Evolutionary conservation across 2,329 filamentous ascomycete genomes (phyloP).

Genomic region (Neofusicoccum parvum): DNA sequence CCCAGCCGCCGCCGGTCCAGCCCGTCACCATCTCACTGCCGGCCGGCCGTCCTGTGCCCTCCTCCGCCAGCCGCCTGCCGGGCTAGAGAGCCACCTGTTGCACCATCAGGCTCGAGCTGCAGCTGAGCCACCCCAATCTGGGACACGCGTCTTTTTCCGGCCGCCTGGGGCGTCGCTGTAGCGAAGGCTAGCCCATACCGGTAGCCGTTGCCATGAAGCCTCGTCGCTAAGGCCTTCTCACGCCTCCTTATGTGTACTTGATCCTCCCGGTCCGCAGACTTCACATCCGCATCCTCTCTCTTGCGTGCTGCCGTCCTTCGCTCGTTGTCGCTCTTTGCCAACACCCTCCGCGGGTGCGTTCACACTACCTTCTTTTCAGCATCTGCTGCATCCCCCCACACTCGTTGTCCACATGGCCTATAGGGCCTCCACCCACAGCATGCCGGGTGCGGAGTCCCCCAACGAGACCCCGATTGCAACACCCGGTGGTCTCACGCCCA

Average conservation of each 20-base stretch:
- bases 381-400: not conserved
- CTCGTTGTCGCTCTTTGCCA: not conserved
- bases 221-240: conserved; percentile 3
- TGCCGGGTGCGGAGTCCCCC: not conserved
- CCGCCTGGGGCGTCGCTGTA: not conserved
- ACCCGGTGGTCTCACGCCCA: conserved; percentile 3
- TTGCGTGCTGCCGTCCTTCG: not conserved
- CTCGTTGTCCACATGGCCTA: not conserved
- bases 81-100: not conserved
- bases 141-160: not conserved
- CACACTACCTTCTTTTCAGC: not conserved
- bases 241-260: not conserved
- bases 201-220: not conserved
- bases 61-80: not conserved
- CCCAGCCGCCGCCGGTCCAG: not conserved
- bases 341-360: not conserved
- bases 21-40: not conserved
- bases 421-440: not conserved
- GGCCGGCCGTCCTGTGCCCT: not conserved
- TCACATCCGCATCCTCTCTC: not conserved
- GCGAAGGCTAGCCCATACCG: not conserved
- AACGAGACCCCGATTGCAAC: not conserved
- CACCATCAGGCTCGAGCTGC: not conserved
- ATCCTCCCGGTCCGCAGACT: not conserved
- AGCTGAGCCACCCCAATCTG: not conserved